A percentile compares a stretch with the other conserved stretches of the same genome.
Conservation (phyloP, 176 grass and related monocot genomes). For the Leersia perrieri region DNA sequence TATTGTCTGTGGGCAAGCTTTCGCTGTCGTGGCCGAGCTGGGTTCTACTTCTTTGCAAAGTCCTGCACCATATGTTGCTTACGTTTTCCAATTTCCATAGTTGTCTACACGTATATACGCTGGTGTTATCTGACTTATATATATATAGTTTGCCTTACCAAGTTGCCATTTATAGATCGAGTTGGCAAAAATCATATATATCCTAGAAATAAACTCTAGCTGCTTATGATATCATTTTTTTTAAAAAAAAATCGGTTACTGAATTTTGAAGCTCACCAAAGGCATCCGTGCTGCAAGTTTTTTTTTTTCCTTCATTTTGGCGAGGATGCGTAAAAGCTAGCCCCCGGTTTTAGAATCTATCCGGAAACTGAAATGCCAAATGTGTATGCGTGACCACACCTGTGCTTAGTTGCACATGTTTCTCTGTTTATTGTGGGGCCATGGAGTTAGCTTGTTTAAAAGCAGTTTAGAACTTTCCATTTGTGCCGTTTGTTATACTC, state of each 20-base stretch:
- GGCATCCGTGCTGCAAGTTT: too few species aligned
- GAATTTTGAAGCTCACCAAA: not conserved
- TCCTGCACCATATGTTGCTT: not conserved
- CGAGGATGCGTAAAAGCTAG: not conserved
- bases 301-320: too few species aligned
- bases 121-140: not conserved
- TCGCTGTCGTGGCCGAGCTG: conserved; percentile 23
- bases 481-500: not conserved
- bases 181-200: not conserved
- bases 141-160: not conserved
- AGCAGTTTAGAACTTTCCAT: not conserved
- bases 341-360: not conserved
- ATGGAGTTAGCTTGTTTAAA: not conserved
- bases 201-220: not conserved
- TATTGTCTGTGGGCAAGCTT: not conserved
- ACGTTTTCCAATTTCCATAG: not conserved
- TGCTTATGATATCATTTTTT: not conserved
- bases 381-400: not conserved
- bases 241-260: not conserved
- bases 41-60: not conserved
- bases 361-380: not conserved
- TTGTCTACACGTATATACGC: not conserved
- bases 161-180: not conserved
- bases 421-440: not conserved
- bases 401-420: not conserved